phyloP scores from a whole-genome alignment of 2,329 filamentous ascomycete genomes.

The Fusarium ramigenum region DNA sequence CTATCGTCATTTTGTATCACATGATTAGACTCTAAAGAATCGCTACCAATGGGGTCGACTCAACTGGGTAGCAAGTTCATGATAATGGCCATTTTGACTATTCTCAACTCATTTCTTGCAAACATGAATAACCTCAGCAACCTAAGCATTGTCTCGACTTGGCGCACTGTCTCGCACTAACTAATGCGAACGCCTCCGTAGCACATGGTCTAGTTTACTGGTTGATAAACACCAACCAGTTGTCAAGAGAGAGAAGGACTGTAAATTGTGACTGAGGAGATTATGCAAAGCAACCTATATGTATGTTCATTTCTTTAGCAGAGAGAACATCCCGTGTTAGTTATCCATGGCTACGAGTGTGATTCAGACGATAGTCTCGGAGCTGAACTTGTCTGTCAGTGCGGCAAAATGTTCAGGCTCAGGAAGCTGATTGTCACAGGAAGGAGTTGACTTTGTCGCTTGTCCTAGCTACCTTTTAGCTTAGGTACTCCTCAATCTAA shows the following conservation, averaged over 20 bases:
- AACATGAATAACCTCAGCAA: conserved; percentile 6
- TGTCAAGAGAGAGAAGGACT: conserved; percentile 2
- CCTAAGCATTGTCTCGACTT: conserved; percentile 10
- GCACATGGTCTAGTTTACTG: conserved; percentile 36
- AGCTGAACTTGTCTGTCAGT: not conserved
- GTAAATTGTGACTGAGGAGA: not conserved
- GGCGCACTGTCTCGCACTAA: conserved; percentile 27
- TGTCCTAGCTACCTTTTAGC: not conserved
- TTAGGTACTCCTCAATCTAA: not conserved
- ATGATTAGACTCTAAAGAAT: not conserved
- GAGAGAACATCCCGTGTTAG: not conserved
- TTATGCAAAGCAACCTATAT: too few species aligned
- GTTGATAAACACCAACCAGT: conserved; percentile 6
- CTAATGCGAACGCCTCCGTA: conserved; percentile 38
- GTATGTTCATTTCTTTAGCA: too few species aligned
- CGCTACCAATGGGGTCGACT: not conserved
- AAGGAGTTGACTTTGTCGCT: not conserved
- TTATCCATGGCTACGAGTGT: not conserved
- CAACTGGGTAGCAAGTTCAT: not conserved
- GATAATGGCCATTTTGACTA: not conserved
- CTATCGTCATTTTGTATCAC: conserved; percentile 12
- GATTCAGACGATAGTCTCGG: not conserved
- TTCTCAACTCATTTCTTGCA: not conserved
- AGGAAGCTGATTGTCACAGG: not conserved
- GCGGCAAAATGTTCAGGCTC: not conserved